Percentiles rank a stretch among this genome's conserved stretches.
phyloP scores from a whole-genome alignment of 106 monocot genomes.

The Acanthochlamys bracteata region DNA sequence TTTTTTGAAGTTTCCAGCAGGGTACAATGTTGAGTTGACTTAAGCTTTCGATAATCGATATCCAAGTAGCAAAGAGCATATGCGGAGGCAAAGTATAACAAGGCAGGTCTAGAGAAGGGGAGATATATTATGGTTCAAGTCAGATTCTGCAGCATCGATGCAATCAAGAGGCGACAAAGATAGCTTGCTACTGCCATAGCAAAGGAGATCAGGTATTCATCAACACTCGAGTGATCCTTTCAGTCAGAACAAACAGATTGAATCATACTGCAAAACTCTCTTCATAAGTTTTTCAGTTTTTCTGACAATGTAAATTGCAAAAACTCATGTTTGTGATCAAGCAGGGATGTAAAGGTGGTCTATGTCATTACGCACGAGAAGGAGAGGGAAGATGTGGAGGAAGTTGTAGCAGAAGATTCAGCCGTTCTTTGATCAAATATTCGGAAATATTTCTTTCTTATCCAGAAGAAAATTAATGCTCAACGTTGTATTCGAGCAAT shows the following conservation, averaged over 20 bases:
- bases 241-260: no score
- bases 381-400: conserved; percentile 69
- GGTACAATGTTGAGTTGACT: conserved; percentile 71
- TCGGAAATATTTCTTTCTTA: background rate
- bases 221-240: no score
- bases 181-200: conserved; percentile 72
- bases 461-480: conserved; percentile 58
- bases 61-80: conserved; percentile 65
- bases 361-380: conserved; percentile 95
- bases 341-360: conserved; percentile 55
- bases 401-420: conserved; percentile 46
- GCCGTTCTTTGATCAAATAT: conserved; percentile 23
- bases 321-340: background rate
- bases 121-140: conserved; percentile 65
- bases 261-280: no score
- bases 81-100: conserved; percentile 51
- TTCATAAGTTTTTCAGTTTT: no score
- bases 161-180: conserved; percentile 74
- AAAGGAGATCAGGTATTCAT: conserved; percentile 51
- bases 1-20: conserved; percentile 75
- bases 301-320: background rate
- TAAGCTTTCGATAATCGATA: conserved; percentile 62
- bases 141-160: conserved; percentile 81
- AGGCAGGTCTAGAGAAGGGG: conserved; percentile 58
- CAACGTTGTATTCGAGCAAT: conserved; percentile 50